Base-by-base conservation (phyloP, 164 flowering plant genomes). In the Tinospora cordifolia region DNA sequence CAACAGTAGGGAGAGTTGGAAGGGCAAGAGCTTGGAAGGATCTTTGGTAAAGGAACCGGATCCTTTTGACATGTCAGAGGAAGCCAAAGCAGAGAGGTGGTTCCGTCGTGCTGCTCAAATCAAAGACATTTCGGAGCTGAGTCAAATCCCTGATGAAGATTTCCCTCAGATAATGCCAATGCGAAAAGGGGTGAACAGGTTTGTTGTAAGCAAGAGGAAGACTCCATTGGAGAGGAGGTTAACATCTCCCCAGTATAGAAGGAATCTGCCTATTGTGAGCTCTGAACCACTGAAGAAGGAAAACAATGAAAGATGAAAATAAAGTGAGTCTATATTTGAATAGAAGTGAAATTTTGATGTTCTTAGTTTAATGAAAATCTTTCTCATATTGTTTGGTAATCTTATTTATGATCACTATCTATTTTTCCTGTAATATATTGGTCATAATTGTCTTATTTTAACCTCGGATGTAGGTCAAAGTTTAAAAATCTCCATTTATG, bases 111-210 rank as follows among this genome's bases (percentile, higher is more conserved):
- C 87, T 68, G 90, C 96, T 27, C 97, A 92, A 81, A 94, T 94
- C 40, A 92, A 94, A 66, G 98, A 94, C 81, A 92, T 92, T 36
- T 90, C 98, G 2, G 98, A 94, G 80, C 84, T 94, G 60, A 89
- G 97, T 71, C 84, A 90, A 80, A 94, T 90, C 49, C 98, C 98
- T 0, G 98, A 94, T 78, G 97, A 90, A 75, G 99, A 94, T 68
- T 94, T 94, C 75, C 99, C 99, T 0, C 82, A 87, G 13, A 94
- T 94, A 82, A 94, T 94, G 99, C 99, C 99, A 19, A 89, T 94
- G 98, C 75, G 98, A 75, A 92, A 92, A 77, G 99, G 99, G 30
- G 97, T 92, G 49, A 94, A 94, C 75, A 77, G 99, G 67, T 94
- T 94, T 66, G 99, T 94, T 2, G 97, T 94, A 68, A 94, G 97